Conservation (phyloP, 768 basidiomycete genomes). For the Kwoniella sp. region DNA sequence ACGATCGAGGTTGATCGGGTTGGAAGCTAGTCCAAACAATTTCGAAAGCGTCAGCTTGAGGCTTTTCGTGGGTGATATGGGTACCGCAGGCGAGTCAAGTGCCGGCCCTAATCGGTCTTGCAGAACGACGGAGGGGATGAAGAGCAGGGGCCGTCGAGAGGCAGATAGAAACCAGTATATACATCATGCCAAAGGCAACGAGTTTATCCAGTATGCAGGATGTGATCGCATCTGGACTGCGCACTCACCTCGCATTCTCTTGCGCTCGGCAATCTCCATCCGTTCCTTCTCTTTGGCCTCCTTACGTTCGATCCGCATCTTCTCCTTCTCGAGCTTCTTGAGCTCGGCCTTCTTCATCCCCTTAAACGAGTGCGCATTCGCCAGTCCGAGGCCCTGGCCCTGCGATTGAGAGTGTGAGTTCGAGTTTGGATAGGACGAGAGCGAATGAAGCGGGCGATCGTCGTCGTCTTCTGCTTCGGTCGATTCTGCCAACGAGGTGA, state of each 20-base stretch:
- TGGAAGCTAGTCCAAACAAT: constrained; percentile 29
- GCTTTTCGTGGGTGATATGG: too few species aligned
- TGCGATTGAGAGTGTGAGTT: not conserved
- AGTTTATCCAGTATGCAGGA: too few species aligned
- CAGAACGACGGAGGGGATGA: not conserved
- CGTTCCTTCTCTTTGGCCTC: constrained; percentile 75
- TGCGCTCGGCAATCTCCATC: constrained; percentile 53
- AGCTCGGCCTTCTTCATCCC: constrained; percentile 60
- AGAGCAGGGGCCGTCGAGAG: not conserved
- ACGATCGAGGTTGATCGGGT: constrained; percentile 84
- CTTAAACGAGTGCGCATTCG: constrained; percentile 16
- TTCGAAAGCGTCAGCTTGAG: too few species aligned
- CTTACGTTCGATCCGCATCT: constrained; percentile 65
- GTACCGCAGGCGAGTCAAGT: too few species aligned
- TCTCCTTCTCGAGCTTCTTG: constrained; percentile 76
- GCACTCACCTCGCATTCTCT: constrained; percentile 60
- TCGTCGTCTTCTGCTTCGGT: constrained; percentile 17
- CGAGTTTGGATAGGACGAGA: not conserved
- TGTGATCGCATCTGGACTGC: too few species aligned
- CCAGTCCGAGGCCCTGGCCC: constrained; percentile 3
- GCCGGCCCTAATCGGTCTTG: too few species aligned
- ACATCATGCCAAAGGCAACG: too few species aligned
- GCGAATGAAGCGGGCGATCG: constrained; percentile 1
- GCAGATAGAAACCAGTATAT: too few species aligned
- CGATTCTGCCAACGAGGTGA: not conserved